These are phyloP conservation scores for Castanea crenata DNA, from an alignment of 306 rosid genomes.

Conservation along the genomic window DNA sequence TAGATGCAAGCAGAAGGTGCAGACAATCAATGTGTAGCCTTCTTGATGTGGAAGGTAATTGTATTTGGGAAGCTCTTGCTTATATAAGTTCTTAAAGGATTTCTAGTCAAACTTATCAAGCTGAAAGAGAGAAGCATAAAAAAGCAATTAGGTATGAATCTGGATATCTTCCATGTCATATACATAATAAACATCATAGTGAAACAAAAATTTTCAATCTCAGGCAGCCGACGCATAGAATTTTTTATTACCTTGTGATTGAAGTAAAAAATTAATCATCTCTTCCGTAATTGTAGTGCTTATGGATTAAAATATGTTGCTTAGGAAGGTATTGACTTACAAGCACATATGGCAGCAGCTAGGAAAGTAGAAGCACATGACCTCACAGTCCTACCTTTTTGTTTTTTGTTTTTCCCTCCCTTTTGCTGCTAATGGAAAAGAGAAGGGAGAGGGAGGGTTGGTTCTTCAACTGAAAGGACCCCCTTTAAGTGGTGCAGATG, in stretches of 20 bases:
- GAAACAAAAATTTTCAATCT: constrained; percentile 19
- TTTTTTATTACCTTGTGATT: constrained; percentile 7
- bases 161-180: constrained; percentile 27
- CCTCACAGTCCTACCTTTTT: not conserved
- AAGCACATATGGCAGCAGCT: constrained; percentile 16
- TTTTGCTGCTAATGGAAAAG: not conserved
- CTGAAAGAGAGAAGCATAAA: constrained; percentile 33
- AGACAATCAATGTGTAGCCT: constrained; percentile 16
- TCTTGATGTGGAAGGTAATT: constrained; percentile 18
- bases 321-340: constrained; percentile 32
- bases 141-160: constrained; percentile 30
- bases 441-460: not conserved
- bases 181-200: constrained; percentile 6
- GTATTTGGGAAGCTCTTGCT: constrained; percentile 27
- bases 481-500: constrained; percentile 2
- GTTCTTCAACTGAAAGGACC: constrained; percentile 5
- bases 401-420: no score
- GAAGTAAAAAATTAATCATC: constrained; percentile 28
- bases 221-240: constrained; percentile 17
- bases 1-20: constrained; percentile 20
- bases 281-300: constrained; percentile 8
- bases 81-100: constrained; percentile 34
- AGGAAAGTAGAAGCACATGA: constrained; percentile 21
- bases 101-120: constrained; percentile 54
- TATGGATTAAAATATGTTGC: constrained; percentile 8